Evolutionary conservation across 148 eudicot species (phyloP).

Genomic region (Camellia sinensis): DNA sequence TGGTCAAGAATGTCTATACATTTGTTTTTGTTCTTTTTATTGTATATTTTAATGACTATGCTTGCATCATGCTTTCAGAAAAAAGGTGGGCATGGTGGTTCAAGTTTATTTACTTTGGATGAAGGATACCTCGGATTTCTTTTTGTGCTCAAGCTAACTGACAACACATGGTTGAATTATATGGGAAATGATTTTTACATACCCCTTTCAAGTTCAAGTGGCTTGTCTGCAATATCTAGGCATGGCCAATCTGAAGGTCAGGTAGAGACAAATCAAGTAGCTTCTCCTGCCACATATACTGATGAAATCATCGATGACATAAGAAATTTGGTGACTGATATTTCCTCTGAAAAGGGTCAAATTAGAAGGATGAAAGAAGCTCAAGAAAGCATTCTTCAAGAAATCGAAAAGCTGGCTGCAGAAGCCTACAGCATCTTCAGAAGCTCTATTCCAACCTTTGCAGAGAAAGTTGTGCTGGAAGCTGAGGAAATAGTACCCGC

Average conservation of each 20-base stretch:
- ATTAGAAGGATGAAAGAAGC: conserved; percentile 69
- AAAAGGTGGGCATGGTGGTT: conserved; percentile 55
- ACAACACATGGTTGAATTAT: conserved; percentile 72
- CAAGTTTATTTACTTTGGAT: conserved; percentile 54
- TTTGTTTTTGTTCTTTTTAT: background rate
- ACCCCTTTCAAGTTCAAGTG: conserved; percentile 45
- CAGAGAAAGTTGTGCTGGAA: conserved; percentile 45
- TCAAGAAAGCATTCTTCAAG: conserved; percentile 83
- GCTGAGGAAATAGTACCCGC: conserved; percentile 37
- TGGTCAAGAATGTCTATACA: background rate
- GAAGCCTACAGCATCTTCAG: conserved; percentile 93
- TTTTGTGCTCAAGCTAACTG: conserved; percentile 75
- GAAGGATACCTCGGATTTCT: conserved; percentile 52
- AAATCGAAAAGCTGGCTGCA: conserved; percentile 97
- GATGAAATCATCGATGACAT: conserved; percentile 75
- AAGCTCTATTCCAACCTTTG: conserved; percentile 49
- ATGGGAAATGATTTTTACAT: conserved; percentile 74
- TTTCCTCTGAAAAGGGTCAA: conserved; percentile 61
- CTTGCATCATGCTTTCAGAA: conserved; percentile 41
- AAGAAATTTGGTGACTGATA: conserved; percentile 63
- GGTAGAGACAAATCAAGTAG: conserved; percentile 39
- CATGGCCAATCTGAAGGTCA: conserved; percentile 22
- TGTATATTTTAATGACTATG: background rate
- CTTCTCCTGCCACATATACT: conserved; percentile 40
- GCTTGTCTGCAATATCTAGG: conserved; percentile 18